Conservation (phyloP, 1,284 basidiomycete species). For the Taiwanofungus camphoratus region DNA sequence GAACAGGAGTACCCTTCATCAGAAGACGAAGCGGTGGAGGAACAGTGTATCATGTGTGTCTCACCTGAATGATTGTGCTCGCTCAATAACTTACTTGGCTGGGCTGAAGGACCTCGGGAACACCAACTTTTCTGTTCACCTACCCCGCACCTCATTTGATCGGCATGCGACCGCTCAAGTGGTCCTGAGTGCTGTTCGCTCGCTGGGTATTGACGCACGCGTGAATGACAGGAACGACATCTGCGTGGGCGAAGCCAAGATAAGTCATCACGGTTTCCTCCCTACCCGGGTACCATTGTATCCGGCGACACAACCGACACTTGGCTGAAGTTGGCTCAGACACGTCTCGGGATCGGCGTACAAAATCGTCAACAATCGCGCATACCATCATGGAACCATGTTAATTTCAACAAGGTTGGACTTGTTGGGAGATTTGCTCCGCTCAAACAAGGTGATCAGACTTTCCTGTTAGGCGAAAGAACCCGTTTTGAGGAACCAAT, state of each 20-base stretch:
- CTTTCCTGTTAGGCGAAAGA: background rate
- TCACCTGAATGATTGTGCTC: background rate
- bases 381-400: constrained; percentile 99
- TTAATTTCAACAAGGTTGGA: constrained; percentile 79
- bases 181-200: constrained; percentile 74
- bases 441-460: constrained; percentile 60
- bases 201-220: constrained; percentile 65
- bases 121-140: constrained; percentile 94
- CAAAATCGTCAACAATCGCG: constrained; percentile 87
- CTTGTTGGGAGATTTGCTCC: constrained; percentile 69
- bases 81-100: background rate
- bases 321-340: constrained; percentile 8
- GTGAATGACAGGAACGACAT: constrained; percentile 93
- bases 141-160: constrained; percentile 79
- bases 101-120: constrained; percentile 86
- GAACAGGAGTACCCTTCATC: constrained; percentile 70
- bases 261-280: constrained; percentile 39
- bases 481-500: constrained; percentile 8
- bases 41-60: constrained; percentile 90
- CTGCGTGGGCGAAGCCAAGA: constrained; percentile 80
- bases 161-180: constrained; percentile 76
- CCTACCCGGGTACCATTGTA: background rate
- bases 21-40: constrained; percentile 93
- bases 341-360: constrained; percentile 98
- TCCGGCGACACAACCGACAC: constrained; percentile 14